Base-by-base conservation (phyloP, 306 rosid species). In the Pachyrhizus erosus region DNA sequence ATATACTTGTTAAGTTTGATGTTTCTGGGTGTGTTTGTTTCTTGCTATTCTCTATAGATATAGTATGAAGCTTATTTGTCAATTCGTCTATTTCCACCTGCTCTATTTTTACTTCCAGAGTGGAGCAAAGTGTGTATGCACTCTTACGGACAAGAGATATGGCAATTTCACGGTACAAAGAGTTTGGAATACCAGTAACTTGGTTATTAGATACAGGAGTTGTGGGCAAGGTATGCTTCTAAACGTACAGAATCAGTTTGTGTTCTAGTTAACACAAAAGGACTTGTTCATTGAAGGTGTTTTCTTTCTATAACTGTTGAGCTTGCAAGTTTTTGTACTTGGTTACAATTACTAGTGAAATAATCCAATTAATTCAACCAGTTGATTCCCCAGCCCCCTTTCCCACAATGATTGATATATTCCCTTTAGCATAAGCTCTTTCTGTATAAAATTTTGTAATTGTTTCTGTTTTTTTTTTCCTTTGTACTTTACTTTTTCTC, bases 121-220 rank as follows among this genome's bases (percentile, higher is more conserved):
- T 94, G 71, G 98, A 94, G 80, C 94, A 89, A 57, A 90, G 97
- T 34, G 91, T 94, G 26, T 90, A 86, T 85, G 95, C 95, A 23
- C 87, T 94, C 31, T 76, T 92, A 70, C 94, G 94, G 72, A 94
- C 97, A 23, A 94, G 97, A 83, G 98, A 94, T 83, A 89, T 92
- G 98, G 94, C 95, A 29, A 80, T 92, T 76, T 90, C 97, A 11
- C 89, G 92, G 75, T 94, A 90, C 82, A 87, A 60, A 73, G 98
- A 92, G 73, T 92, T 94, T 49, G 98, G 94, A 79, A 88, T 92
- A 79, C 98, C 98, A 18, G 91, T 88, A 39, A 90, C 91, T 73
- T 94, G 98, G 98, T 55, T 94, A 33, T 71, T 82, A 49, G 98
- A 94, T 84, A 90, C 97, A 1, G 98, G 98, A 60, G 92, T 90